Base-by-base conservation (phyloP, 345 rosid species). In the Sisymbrium altissimum region DNA sequence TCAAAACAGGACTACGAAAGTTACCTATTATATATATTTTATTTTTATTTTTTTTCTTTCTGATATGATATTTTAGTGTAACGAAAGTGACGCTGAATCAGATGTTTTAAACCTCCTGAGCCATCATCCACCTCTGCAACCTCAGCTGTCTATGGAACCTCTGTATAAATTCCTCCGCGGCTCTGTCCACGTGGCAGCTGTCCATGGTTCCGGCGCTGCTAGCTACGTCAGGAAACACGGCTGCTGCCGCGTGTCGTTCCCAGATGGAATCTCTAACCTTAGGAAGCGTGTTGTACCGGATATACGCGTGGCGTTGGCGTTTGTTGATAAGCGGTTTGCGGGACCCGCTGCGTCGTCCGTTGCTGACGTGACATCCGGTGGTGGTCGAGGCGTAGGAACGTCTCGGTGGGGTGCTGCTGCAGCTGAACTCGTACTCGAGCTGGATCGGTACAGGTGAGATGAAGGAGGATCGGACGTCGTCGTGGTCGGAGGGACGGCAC, bases 81-180 rank as follows among this genome's bases (percentile, higher is more conserved):
- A 62, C 69, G 44, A 32, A 44, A 64, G 44, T 50, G 41, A 13
- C 13, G 35, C 19, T 39, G 23, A 68, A 49, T 0, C 18, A 0
- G n/a, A 38, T 53, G 35, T 18, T 39, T 45, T 44, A 76, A 27
- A 55, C 60, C 60, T 71, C 80, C 13, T 71, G 80, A 65, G 77
- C 76, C 68, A 17, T 71, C 84, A 43, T 71, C 72, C 74, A 66
- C 33, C 83, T 85, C 78, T 94, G 91, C 70, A 43, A 71, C 82
- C 80, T 87, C 66, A 87, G 81, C 35, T 91, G 87, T 69, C 83
- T 88, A 33, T 94, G 84, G 50, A 91, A 91, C 70, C 83, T 89
- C 70, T 82, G 83, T 49, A 94, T 94, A 75, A 94, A 94, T 71
- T 91, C 98, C 71, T 94, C 98, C 6, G 98, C 97, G 1, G 86